Base-by-base conservation (phyloP, 2,329 filamentous ascomycete genomes). In the Pezicula neosporulosa region DNA sequence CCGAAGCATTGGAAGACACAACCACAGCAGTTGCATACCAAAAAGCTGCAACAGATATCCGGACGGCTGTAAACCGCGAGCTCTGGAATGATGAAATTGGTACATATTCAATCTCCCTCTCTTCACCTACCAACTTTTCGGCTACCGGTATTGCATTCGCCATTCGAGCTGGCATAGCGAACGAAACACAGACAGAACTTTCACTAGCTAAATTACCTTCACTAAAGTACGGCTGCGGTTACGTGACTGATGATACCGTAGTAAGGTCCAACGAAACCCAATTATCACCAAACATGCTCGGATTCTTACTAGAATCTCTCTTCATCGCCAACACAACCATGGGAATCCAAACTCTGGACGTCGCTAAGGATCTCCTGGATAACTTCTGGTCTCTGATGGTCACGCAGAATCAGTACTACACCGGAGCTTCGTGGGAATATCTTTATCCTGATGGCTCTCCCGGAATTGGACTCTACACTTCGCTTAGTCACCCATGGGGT, bases 361-460 rank as follows among this genome's bases (percentile, higher is more conserved):
- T 49, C n/a, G 44, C 51, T 1, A 37, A 50, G n/a, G 41, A 65
- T 19, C 61, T 76, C 1, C 61, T 76, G 0, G 59, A 68, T 24
- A 61, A 59, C 6, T 61, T 74, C 12, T 76, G 73, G 74, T 61
- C 64, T 2, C 63, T 65, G 3, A 76, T 77, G 73, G 54, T 75
- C 0, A 62, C 55, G 4, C 61, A 72, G 27, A 50, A 66, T 6
- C 50, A 63, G 30, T 69, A 68, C 51, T 62, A 62, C 21, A 70
- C 67, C 2, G 73, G 72, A 6, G 65, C 72, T 6, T 68, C 65
- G 16, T 77, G 75, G 73, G 73, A 77, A 53, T 76, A 77, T 42
- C 61, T 75, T 1, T 63, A 67, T 37, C 64, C 67, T 0, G 62
- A 70, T 24, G 67, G 68, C 2, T 60, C 61, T 1, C 73, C 74